Evolutionary conservation across 768 basidiomycete species (phyloP), one percentile per base, ranked within the genome.

Genomic region (Macrolepiota albuminosa): DNA sequence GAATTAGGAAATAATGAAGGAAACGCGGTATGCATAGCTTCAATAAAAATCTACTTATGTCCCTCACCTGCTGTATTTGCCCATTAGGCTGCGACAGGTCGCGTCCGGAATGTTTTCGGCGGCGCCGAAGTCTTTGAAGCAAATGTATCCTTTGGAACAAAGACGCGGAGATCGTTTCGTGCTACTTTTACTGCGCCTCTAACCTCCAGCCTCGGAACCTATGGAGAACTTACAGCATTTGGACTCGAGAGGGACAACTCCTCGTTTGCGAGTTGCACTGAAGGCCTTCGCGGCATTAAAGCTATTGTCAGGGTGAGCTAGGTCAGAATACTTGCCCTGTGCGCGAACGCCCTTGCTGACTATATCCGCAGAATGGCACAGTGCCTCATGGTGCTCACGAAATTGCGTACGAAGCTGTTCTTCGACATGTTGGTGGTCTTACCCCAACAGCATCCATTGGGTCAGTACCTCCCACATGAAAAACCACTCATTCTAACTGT

Each of bases 1-100:
- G 95, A 98, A 68, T 77, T 98, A 6, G 96, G 97, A 4, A 94
- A 96, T 61, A 89, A 87, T 53, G 97, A 98, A 71, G 96, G 92
- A 11, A 94, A 77, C 57, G 94, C 93, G n/a, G 95, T 94, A 69
- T 69, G 92, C 82, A 29, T 31, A 6, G 50, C 50, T 29, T 29
- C n/a, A 24, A 11, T 40, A 6, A 21, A 36, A 6, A 16, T 39
- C 2, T 1, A 14, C 37, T 57, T n/a, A 58, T 2, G 18, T 21
- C 48, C 57, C 24, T 6, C 55, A 0, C 57, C 24, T 55, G 9
- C 48, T 47, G 34, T n/a, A 57, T 29, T 39, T 24, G 16, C 45
- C 46, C 60, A 31, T 5, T 60, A 77, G 94, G 89, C 87, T 57
- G 83, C 88, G 43, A 91, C 88, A 6, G 93, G 84, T 7, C 85